Conservation (phyloP, 768 basidiomycete species). For the Leucosporidium yakuticum region DNA sequence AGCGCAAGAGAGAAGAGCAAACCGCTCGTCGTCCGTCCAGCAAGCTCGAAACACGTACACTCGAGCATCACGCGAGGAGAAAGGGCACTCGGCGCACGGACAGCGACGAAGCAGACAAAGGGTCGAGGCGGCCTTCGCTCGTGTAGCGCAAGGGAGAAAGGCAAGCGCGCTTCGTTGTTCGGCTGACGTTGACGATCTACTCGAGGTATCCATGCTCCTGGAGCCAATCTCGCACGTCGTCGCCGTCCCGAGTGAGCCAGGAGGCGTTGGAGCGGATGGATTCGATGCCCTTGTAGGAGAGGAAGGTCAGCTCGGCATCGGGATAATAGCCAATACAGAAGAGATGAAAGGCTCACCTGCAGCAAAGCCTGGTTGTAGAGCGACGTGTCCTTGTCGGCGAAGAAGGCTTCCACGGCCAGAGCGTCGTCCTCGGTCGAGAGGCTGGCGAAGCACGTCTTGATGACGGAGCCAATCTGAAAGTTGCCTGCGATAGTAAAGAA, state of each 20-base stretch:
- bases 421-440: slow-evolving; percentile 65
- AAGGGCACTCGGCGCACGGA: too few relatives aligned
- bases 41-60: too few relatives aligned
- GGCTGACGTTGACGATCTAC: too few relatives aligned
- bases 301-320: too few relatives aligned
- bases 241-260: slow-evolving; percentile 5
- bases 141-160: too few relatives aligned
- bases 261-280: slow-evolving; percentile 6
- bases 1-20: too few relatives aligned
- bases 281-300: slow-evolving; percentile 6
- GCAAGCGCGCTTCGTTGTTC: too few relatives aligned
- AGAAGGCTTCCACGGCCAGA: slow-evolving; percentile 53
- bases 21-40: too few relatives aligned
- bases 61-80: too few relatives aligned
- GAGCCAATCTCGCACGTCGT: slow-evolving; percentile 7
- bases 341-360: too few relatives aligned
- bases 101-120: too few relatives aligned
- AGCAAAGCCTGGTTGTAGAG: slow-evolving; percentile 8
- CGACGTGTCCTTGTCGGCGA: slow-evolving; percentile 6
- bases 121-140: too few relatives aligned
- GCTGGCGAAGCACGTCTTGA: slow-evolving; percentile 46
- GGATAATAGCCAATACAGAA: slow-evolving; percentile 39
- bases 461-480: slow-evolving; percentile 50
- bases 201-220: slow-evolving; percentile 5
- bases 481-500: slow-evolving; percentile 45